Conservation (phyloP, 306 rosid species). For the Cicer arietinum region DNA sequence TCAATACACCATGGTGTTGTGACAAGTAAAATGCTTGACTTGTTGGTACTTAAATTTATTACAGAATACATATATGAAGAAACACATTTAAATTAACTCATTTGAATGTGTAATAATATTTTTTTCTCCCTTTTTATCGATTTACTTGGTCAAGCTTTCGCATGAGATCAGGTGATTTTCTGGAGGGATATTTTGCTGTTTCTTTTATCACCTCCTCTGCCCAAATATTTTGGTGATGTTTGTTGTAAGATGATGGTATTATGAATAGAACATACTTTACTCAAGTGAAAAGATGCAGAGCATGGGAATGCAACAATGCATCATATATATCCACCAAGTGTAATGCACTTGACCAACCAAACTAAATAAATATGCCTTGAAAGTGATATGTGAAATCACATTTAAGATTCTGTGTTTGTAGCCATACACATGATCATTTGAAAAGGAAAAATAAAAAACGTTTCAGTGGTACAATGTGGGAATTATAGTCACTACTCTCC, state of each 20-base stretch:
- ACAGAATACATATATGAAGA: constrained; percentile 68
- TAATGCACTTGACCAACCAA: neutral
- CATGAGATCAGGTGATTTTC: constrained; percentile 34
- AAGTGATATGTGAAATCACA: constrained; percentile 12
- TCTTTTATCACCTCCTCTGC: neutral
- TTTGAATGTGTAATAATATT: constrained; percentile 55
- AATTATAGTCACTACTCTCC: neutral
- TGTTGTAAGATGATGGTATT: constrained; percentile 41
- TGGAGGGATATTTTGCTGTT: constrained; percentile 6
- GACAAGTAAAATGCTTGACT: constrained; percentile 68
- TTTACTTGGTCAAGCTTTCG: constrained; percentile 42
- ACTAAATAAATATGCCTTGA: neutral
- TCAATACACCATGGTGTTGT: constrained; percentile 62
- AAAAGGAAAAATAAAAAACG: too few relatives aligned
- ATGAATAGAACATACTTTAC: constrained; percentile 24
- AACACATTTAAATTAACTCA: constrained; percentile 53
- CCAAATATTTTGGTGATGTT: constrained; percentile 31
- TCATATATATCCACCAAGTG: neutral
- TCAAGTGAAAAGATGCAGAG: constrained; percentile 16
- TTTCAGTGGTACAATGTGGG: neutral
- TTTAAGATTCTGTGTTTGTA: neutral
- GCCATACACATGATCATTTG: neutral
- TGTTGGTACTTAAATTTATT: constrained; percentile 71
- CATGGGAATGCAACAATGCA: constrained; percentile 14
- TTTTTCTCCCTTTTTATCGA: constrained; percentile 36